Percentiles rank a stretch among this genome's conserved stretches.
Conservation (phyloP, 495 filamentous ascomycete genomes). For the Aspergillus wentii region DNA sequence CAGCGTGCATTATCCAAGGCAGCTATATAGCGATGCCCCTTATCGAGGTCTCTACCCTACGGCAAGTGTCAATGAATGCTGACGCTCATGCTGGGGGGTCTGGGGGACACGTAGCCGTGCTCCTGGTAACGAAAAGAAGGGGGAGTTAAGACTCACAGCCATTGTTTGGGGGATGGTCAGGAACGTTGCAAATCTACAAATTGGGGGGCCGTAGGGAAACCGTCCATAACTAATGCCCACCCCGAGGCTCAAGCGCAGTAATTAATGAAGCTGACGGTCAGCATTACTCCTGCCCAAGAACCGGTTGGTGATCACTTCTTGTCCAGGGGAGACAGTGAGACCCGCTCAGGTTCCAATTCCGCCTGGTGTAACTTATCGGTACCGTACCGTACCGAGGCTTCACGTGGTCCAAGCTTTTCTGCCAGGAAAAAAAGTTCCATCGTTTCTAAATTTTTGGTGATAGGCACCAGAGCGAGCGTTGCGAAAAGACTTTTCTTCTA, state of each 20-base stretch:
- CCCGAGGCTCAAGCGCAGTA: not conserved
- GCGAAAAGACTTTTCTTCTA: not conserved
- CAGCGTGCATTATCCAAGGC: constrained; percentile 82
- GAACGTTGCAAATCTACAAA: too few relatives aligned
- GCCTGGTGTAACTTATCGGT: constrained; percentile 31
- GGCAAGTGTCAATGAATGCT: constrained; percentile 17
- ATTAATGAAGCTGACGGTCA: not conserved
- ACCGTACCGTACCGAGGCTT: constrained; percentile 22
- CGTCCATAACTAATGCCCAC: constrained; percentile 14
- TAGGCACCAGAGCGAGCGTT: too few relatives aligned
- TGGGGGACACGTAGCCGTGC: constrained; percentile 1
- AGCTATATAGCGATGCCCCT: constrained; percentile 74
- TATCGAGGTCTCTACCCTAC: constrained; percentile 50
- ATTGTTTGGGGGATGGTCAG: constrained; percentile 25
- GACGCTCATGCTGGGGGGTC: not conserved
- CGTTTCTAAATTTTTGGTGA: too few relatives aligned
- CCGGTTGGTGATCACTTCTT: too few relatives aligned
- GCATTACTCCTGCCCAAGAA: too few relatives aligned
- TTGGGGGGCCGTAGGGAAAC: constrained; percentile 13
- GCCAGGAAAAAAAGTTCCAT: constrained; percentile 4
- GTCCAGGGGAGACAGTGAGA: too few relatives aligned
- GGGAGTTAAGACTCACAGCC: constrained; percentile 26
- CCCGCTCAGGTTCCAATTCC: too few relatives aligned
- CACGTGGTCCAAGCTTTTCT: constrained; percentile 19
- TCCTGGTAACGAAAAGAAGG: not conserved